These are phyloP conservation scores for Fraxinus velutina DNA, from an alignment of 305 asterid species.

Conservation along the genomic window DNA sequence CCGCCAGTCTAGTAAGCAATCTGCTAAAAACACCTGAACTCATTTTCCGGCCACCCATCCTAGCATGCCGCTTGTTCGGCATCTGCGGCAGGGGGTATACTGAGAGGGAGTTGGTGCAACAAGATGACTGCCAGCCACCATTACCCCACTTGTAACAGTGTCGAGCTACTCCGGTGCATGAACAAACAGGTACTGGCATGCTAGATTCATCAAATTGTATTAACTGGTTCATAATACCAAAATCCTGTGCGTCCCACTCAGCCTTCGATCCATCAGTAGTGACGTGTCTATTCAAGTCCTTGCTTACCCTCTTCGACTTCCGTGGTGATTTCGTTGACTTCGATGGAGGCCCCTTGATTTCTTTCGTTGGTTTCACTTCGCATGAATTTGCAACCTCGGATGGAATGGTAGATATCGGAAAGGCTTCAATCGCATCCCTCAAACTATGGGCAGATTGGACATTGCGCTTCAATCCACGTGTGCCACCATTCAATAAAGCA, in stretches of 20 bases:
- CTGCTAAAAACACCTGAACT: slow-evolving; percentile 68
- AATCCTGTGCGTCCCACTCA: slow-evolving; percentile 72
- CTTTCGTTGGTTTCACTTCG: slow-evolving; percentile 30
- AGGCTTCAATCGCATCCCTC: slow-evolving; percentile 37
- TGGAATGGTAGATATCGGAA: slow-evolving; percentile 39
- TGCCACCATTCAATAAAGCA: slow-evolving; percentile 31
- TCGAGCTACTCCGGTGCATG: slow-evolving; percentile 62
- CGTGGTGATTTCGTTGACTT: slow-evolving; percentile 31
- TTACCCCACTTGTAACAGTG: slow-evolving; percentile 81
- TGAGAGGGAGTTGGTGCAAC: slow-evolving; percentile 69
- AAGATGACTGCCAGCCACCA: slow-evolving; percentile 88
- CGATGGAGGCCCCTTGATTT: slow-evolving; percentile 18
- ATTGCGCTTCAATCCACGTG: slow-evolving; percentile 42
- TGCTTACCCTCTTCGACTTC: slow-evolving; percentile 47
- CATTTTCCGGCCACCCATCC: slow-evolving; percentile 81
- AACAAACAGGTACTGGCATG: slow-evolving; percentile 66
- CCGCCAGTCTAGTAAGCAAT: slow-evolving; percentile 58
- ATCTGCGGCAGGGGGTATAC: slow-evolving; percentile 64
- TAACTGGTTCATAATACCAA: slow-evolving; percentile 36
- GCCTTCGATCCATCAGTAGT: slow-evolving; percentile 70
- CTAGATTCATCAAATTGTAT: slow-evolving; percentile 51
- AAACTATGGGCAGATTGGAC: slow-evolving; percentile 30
- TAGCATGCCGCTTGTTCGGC: slow-evolving; percentile 63
- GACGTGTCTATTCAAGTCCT: slow-evolving; percentile 61
- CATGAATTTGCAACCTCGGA: neutral